Base-by-base conservation (phyloP, 2,329 filamentous ascomycete genomes). In the Epichloe scottii region DNA sequence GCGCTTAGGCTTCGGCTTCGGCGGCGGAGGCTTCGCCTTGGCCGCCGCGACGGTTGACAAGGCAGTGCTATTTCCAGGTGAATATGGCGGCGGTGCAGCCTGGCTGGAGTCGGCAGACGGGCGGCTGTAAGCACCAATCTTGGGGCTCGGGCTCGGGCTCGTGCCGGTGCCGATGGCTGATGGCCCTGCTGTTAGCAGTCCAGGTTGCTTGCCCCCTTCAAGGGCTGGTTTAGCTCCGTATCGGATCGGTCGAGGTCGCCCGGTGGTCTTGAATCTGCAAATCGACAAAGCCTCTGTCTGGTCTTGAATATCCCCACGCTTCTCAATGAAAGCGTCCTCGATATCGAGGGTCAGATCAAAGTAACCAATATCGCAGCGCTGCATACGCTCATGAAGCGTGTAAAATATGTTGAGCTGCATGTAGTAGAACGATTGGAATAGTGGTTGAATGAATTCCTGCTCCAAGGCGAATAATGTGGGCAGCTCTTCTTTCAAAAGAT, bases 371-470 rank as follows among this genome's bases (percentile, higher is more conserved):
- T 97, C 90, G 66, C 94, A 89, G 58, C 79, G 82, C 71, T 98
- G 93, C 93, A 98, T 98, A 70, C 85, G 89, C 70, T 97, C 91
- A 67, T 98, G 93, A 50, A 98, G 76, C 1, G 93, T 98, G 70
- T 98, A 98, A 68, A 97, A 98, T 57, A 98, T 88, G 68, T 98
- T 98, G 57, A 98, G 80, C 69, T 98, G 93, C 93, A 98, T 98
- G 75, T 97, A 98, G 72, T 98, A 98, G 73, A 98, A 98, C 10
- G 88, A 95, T 67, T 97, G 93, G 76, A 98, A 98, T 7, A 98
- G 80, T 3, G 93, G 93, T 59, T 88, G 84, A 67, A 98, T 98
- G 67, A 98, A 97, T 67, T 97, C 86, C 56, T 84, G 81, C 68
- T 98, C 93, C 17, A 98, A 80, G 7, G 73, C 68, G 68, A 98